Conservation (phyloP, 2,329 filamentous ascomycete genomes). For the Blastomyces parvus region DNA sequence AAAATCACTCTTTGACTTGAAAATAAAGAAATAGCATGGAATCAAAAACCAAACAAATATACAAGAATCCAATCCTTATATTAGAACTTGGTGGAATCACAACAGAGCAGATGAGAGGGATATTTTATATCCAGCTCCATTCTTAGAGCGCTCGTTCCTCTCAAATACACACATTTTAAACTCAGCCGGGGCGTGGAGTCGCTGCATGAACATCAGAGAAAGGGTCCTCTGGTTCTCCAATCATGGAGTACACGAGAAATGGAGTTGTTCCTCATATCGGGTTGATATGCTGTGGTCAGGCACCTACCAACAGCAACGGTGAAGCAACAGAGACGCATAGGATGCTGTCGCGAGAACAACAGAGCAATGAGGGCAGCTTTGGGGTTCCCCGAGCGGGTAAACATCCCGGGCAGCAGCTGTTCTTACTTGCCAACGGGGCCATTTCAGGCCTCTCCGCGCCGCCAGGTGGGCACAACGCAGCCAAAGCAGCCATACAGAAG, state of each 20-base stretch:
- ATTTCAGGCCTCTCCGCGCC: neutral
- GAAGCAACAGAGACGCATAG: neutral
- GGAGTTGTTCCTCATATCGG: neutral
- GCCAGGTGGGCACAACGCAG: neutral
- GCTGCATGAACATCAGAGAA: neutral
- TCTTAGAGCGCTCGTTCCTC: neutral
- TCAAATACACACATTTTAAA: neutral
- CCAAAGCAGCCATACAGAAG: conserved; percentile 1
- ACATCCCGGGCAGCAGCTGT: neutral
- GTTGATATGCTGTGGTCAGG: neutral
- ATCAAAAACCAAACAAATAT: neutral
- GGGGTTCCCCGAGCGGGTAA: neutral
- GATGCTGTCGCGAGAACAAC: neutral
- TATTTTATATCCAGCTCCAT: neutral
- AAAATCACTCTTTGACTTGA: neutral
- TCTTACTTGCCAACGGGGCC: neutral
- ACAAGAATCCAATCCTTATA: neutral
- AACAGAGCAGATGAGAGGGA: neutral
- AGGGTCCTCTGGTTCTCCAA: neutral
- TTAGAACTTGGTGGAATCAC: neutral
- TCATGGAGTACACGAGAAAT: neutral
- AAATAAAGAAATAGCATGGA: neutral
- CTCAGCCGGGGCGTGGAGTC: neutral
- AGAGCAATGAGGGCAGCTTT: neutral
- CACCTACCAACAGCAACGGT: neutral